Base-by-base conservation (phyloP, 1,284 basidiomycete genomes). In the Chondrostereum purpureum region DNA sequence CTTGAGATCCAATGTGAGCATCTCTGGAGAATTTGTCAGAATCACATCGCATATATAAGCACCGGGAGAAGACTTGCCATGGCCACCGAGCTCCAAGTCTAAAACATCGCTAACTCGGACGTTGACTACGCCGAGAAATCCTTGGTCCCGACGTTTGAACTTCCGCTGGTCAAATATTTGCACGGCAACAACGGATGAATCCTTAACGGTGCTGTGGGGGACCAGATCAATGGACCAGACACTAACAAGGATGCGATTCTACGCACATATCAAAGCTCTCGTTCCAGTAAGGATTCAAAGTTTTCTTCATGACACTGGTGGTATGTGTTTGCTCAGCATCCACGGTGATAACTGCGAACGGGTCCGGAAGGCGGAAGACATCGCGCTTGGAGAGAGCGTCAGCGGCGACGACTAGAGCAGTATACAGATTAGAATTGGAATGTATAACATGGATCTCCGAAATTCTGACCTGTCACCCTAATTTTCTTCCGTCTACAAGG, bases 151-250 rank as follows among this genome's bases (percentile, higher is more conserved):
- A 66, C 89, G 77, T 72, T 95, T 96, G 71, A 96, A 96, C 68
- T 95, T 96, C 65, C 91, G 85, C 68, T 96, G 93, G 66, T 97
- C 93, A 57, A 96, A 96, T 58, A 96, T 92, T 66, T 97, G 93
- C 2, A 97, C 90, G 3, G 90, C 88, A 36, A 97, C 77, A 39
- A 94, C 83, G 19, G 91, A 94, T 3, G 88, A 87, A 58, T 95
- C 92, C 62, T 86, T 90, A 60, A 95, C 92, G 40, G 78, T 83
- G 55, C 88, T 92, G 56, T 39, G 46, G 45, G 43, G n/a, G n/a
- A 22, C 51, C 42, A 41, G 48, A 43, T 53, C 39, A 51, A 45
- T 46, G 21, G 39, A 31, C 12, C 17, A 10, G 13, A 23, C 42
- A 23, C 42, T 19, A 16, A 8, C 39, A 38, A 24, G 37, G 16